Evolutionary conservation across 2,329 filamentous ascomycete genomes (phyloP).

Genomic region (Exophiala mesophila): DNA sequence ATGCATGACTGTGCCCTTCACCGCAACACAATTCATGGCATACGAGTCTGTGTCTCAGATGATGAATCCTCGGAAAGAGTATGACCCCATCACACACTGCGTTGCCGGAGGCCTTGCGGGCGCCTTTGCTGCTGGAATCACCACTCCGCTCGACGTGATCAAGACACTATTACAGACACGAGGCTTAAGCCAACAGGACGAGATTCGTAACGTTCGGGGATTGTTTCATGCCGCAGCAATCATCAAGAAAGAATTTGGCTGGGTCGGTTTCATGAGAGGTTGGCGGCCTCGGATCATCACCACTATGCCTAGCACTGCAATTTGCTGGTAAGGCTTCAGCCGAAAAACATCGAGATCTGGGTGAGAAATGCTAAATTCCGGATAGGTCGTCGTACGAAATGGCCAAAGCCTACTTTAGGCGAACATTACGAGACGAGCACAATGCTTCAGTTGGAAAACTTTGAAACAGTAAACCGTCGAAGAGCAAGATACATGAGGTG

Average conservation of each 20-base stretch:
- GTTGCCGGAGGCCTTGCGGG: conserved; percentile 87
- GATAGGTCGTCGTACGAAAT: conserved; percentile 61
- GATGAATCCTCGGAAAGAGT: conserved; percentile 74
- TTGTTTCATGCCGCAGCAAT: conserved; percentile 73
- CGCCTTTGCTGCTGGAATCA: conserved; percentile 87
- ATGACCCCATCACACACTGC: conserved; percentile 92
- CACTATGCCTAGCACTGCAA: conserved; percentile 98
- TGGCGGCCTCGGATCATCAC: conserved; percentile 86
- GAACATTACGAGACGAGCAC: conserved; percentile 29
- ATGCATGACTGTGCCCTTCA: conserved; percentile 98
- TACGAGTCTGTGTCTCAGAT: conserved; percentile 94
- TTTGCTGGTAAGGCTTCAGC: conserved; percentile 71
- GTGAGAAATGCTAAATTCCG: not conserved
- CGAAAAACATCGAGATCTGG: not conserved
- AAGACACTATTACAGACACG: conserved; percentile 96
- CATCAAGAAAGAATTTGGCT: conserved; percentile 77
- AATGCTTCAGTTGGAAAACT: conserved; percentile 15
- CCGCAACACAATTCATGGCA: conserved; percentile 91
- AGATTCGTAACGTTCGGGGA: conserved; percentile 79
- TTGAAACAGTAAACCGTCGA: conserved; percentile 13
- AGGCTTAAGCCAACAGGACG: conserved; percentile 72
- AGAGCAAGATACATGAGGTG: no score
- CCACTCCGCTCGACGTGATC: conserved; percentile 95
- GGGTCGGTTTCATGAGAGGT: conserved; percentile 86
- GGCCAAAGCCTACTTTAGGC: conserved; percentile 63